phyloP scores from a whole-genome alignment of 1,284 basidiomycete species.

The Ustilago curta region DNA sequence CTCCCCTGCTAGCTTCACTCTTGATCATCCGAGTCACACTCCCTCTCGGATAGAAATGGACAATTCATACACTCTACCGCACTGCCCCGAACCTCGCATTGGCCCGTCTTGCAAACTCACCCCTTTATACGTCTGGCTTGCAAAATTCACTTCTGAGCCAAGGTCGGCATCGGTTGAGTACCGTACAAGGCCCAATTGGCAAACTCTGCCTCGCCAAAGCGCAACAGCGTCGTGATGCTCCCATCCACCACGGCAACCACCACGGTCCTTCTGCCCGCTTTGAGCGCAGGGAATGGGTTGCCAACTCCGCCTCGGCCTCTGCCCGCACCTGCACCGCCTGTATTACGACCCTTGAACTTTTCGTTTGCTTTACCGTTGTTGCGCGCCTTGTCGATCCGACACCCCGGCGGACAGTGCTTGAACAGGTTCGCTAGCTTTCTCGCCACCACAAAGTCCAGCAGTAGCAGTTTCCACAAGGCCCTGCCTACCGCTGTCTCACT shows the following conservation, averaged over 20 bases:
- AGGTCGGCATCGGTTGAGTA: not conserved
- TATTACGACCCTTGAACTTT: conserved; percentile 5
- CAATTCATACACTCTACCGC: not conserved
- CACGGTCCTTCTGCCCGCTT: conserved; percentile 84
- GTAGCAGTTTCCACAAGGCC: conserved; percentile 9
- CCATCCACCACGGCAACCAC: conserved; percentile 90
- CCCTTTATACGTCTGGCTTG: too few relatives aligned
- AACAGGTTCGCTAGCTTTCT: conserved; percentile 11
- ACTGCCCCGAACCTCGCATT: too few relatives aligned
- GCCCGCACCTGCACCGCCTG: not conserved
- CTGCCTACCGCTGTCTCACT: not conserved
- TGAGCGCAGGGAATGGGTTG: conserved; percentile 73
- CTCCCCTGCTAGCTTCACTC: not conserved
- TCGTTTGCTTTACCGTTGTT: not conserved
- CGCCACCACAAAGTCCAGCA: conserved; percentile 23
- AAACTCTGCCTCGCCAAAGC: conserved; percentile 88
- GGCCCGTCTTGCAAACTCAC: not conserved
- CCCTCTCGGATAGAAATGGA: not conserved
- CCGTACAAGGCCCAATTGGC: conserved; percentile 74
- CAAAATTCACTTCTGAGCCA: not conserved
- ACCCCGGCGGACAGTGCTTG: conserved; percentile 24
- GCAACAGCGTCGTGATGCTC: conserved; percentile 87
- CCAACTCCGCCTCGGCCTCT: conserved; percentile 24
- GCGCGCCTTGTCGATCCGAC: not conserved
- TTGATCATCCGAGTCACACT: not conserved